These are phyloP conservation scores for Magnolia changhungtana DNA, from an alignment of 164 flowering plant genomes.

Conservation along the genomic window DNA sequence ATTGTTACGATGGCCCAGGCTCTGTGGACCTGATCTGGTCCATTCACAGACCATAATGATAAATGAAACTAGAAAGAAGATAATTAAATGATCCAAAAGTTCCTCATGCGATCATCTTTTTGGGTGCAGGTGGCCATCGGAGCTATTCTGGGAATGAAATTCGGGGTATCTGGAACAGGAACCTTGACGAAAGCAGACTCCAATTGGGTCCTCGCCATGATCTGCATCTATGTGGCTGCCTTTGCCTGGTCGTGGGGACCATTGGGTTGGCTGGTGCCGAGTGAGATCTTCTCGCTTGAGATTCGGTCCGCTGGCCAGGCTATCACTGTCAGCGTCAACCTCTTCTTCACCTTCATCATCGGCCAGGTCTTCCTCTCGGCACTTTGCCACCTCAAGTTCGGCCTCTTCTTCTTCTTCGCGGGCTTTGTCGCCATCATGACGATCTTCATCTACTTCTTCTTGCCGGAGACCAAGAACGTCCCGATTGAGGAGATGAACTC, in stretches of 20 bases:
- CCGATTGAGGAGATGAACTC: slow-evolving; percentile 25
- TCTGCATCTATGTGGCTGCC: slow-evolving; percentile 22
- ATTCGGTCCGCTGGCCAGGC: slow-evolving; percentile 25
- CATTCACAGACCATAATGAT: no score
- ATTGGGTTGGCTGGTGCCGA: slow-evolving; percentile 25
- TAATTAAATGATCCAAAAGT: no score
- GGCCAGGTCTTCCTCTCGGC: slow-evolving; percentile 21
- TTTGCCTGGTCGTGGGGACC: slow-evolving; percentile 32
- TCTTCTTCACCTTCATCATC: slow-evolving; percentile 22
- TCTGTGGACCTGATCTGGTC: no score
- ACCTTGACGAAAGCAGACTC: slow-evolving; percentile 10
- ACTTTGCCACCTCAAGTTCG: slow-evolving; percentile 26
- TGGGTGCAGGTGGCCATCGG: slow-evolving; percentile 9
- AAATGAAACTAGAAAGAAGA: no score
- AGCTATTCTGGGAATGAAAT: slow-evolving; percentile 11
- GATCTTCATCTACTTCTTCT: slow-evolving; percentile 21
- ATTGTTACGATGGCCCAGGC: no score
- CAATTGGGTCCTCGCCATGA: slow-evolving; percentile 12
- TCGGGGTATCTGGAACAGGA: slow-evolving; percentile 16
- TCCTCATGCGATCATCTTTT: no score
- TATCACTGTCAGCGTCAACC: slow-evolving; percentile 23
- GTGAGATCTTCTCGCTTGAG: slow-evolving; percentile 26
- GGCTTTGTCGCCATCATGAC: slow-evolving; percentile 21
- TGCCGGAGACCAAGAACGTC: slow-evolving; percentile 27
- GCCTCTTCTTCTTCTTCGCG: slow-evolving; percentile 28